Evolutionary conservation across 1,284 basidiomycete species (phyloP).

Genomic region (Leccinum insolens): DNA sequence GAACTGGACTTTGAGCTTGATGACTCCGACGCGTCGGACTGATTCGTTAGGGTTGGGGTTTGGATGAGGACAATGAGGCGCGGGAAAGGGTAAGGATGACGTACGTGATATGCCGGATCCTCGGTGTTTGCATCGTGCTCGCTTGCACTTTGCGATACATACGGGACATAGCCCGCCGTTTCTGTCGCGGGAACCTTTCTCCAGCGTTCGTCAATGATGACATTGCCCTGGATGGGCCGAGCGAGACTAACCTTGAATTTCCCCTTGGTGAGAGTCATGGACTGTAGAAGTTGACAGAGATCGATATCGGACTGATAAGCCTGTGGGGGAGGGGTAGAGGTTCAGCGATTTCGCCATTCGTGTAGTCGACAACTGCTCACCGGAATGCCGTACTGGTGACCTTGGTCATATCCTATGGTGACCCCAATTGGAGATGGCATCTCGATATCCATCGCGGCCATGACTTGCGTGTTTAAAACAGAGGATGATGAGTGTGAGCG

Average conservation of each 20-base stretch:
- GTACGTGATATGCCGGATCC: slow-evolving; percentile 39
- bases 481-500: slow-evolving; percentile 2
- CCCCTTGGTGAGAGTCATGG: slow-evolving; percentile 46
- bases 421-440: slow-evolving; percentile 35
- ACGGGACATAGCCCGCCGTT: slow-evolving; percentile 24
- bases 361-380: slow-evolving; percentile 18
- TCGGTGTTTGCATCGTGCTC: slow-evolving; percentile 39
- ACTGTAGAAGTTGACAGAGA: slow-evolving; percentile 50
- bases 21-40: slow-evolving; percentile 50
- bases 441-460: slow-evolving; percentile 34
- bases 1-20: slow-evolving; percentile 45
- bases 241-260: slow-evolving; percentile 33
- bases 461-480: slow-evolving; percentile 4
- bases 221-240: slow-evolving; percentile 2
- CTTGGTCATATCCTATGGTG: slow-evolving; percentile 23
- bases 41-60: neutral
- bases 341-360: slow-evolving; percentile 3
- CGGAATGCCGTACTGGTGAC: slow-evolving; percentile 21
- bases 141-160: slow-evolving; percentile 35
- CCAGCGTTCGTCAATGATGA: slow-evolving; percentile 27
- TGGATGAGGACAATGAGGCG: neutral
- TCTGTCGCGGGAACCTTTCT: slow-evolving; percentile 36
- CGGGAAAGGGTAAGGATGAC: neutral
- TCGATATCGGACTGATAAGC: slow-evolving; percentile 40
- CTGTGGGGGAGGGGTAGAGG: slow-evolving; percentile 13